Evolutionary conservation across 768 basidiomycete genomes (phyloP), one percentile per base, ranked within the genome.

Genomic region (Guyanaporus albipodus): DNA sequence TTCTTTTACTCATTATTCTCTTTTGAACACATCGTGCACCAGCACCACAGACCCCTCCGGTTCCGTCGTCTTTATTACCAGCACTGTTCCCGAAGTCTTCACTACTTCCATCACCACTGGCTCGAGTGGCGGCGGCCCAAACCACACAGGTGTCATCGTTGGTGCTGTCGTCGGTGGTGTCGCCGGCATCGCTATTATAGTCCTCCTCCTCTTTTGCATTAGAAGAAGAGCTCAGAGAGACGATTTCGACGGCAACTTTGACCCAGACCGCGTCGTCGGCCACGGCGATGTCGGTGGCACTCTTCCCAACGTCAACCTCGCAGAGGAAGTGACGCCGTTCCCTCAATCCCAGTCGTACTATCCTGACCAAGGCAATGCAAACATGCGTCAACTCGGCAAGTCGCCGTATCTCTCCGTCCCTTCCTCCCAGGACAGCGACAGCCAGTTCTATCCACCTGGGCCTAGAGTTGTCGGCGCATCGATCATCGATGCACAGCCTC

Each of bases 161-260:
- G 78, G 78, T 15, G 71, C 73, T 3, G 73, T 79, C n/a, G 77
- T 79, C 9, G 77, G 77, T 46, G 78, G 77, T 2, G 45, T 71
- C 4, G 65, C 52, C 1, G 50, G 58, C 3, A 29, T 76, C 19
- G 28, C 49, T 12, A 2, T 66, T 9, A 1, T 73, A 17, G 51
- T 51, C 4, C 19, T 69, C 47, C 26, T 70, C 14, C 9, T 68
- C 40, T 60, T 67, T 43, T 67, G 63, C 35, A 42, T 70, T 34
- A 60, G 64, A 7, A 55, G 45, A 21, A 51, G 58, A 3, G 38
- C 29, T 8, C 53, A 51, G 37, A 55, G 50, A 27, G 68, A 74
- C 46, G 74, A 77, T 22, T 76, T 76, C 37, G 74, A 76, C 44
- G 74, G 75, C 41, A 67, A 76, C 63, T 76, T 76, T 48, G 74